Conservation (phyloP, 2,329 filamentous ascomycete genomes). For the Aureobasidium sp. region DNA sequence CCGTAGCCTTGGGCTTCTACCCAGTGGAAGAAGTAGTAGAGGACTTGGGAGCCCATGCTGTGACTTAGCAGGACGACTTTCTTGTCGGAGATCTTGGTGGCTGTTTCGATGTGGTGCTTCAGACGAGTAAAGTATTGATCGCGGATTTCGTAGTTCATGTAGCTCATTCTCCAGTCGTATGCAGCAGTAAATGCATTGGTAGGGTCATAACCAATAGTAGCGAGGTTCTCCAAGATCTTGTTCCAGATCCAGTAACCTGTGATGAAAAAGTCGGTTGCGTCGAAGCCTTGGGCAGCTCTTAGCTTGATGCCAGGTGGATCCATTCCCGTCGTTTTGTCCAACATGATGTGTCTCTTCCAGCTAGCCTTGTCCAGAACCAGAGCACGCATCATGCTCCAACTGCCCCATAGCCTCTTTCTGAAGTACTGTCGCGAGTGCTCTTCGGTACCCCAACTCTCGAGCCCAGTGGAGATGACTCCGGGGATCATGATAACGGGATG, state of each 20-base stretch:
- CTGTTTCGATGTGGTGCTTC: constrained; percentile 83
- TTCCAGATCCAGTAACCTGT: constrained; percentile 97
- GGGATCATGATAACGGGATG: constrained; percentile 96
- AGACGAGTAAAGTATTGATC: constrained; percentile 92
- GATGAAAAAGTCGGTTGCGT: constrained; percentile 92
- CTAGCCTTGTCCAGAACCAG: constrained; percentile 84
- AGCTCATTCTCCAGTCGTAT: constrained; percentile 91
- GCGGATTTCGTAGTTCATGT: constrained; percentile 76
- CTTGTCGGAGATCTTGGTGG: constrained; percentile 59
- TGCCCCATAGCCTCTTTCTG: constrained; percentile 89
- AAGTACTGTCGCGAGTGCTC: constrained; percentile 84
- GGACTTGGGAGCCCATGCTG: constrained; percentile 94
- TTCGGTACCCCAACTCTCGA: constrained; percentile 93
- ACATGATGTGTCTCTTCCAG: constrained; percentile 96
- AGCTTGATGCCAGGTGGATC: constrained; percentile 88
- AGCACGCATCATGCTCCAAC: constrained; percentile 98
- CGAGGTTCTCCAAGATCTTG: constrained; percentile 95
- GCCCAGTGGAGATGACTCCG: constrained; percentile 91
- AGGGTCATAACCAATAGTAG: constrained; percentile 93
- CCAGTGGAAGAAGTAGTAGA: constrained; percentile 77
- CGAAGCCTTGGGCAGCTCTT: constrained; percentile 89
- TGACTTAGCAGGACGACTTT: constrained; percentile 86
- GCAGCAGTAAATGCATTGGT: constrained; percentile 59
- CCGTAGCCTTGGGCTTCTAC: constrained; percentile 73
- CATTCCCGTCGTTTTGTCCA: constrained; percentile 82